These are phyloP conservation scores for Tricholomella constricta DNA, from an alignment of 768 basidiomycete species.

Conservation along the genomic window DNA sequence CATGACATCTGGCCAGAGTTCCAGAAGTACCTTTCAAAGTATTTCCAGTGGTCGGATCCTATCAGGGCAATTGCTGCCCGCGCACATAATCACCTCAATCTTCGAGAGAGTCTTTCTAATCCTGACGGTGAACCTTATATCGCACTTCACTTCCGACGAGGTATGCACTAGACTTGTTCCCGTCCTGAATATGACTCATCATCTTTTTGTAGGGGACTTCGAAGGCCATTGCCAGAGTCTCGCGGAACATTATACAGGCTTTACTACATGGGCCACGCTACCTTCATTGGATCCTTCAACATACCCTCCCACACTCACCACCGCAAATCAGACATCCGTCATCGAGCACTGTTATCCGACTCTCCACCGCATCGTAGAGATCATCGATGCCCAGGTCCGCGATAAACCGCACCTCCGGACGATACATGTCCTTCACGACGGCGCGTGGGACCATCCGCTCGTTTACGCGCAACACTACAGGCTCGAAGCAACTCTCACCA, in stretches of 20 bases:
- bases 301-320: slow-evolving; percentile 38
- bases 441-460: slow-evolving; percentile 46
- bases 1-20: slow-evolving; percentile 44
- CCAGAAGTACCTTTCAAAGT: slow-evolving; percentile 36
- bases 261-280: slow-evolving; percentile 53
- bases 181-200: neutral
- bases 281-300: slow-evolving; percentile 33
- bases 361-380: slow-evolving; percentile 40
- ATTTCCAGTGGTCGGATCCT: slow-evolving; percentile 44
- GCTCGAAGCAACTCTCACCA: slow-evolving; percentile 37
- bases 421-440: slow-evolving; percentile 48
- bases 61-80: slow-evolving; percentile 37
- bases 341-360: slow-evolving; percentile 48
- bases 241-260: slow-evolving; percentile 34
- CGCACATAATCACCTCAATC: slow-evolving; percentile 33
- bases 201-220: slow-evolving; percentile 37
- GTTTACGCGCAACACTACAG: slow-evolving; percentile 46
- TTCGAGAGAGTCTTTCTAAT: slow-evolving; percentile 26
- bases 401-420: slow-evolving; percentile 38
- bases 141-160: slow-evolving; percentile 49
- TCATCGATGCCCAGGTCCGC: slow-evolving; percentile 37
- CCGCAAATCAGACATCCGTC: slow-evolving; percentile 35
- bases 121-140: slow-evolving; percentile 40
- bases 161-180: slow-evolving; percentile 18
- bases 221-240: slow-evolving; percentile 43